phyloP scores from a whole-genome alignment of 164 flowering plant species.

The Saururus chinensis region DNA sequence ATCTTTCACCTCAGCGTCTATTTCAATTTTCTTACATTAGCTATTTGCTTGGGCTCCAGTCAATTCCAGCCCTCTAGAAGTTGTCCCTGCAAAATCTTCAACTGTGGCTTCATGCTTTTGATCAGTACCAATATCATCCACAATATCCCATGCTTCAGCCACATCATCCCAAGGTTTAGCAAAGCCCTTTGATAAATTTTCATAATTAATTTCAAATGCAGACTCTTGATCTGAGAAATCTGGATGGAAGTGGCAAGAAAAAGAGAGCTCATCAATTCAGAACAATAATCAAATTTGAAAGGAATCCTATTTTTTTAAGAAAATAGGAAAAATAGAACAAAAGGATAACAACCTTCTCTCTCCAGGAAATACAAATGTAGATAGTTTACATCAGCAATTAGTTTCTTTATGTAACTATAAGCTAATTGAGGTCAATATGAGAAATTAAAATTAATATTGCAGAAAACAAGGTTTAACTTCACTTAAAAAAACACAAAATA shows the following conservation, averaged over 20 bases:
- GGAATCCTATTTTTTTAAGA: neutral
- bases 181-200: constrained; percentile 64
- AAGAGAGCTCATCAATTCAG: neutral
- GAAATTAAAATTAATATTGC: too few species aligned
- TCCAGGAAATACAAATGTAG: too few species aligned
- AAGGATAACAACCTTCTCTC: constrained; percentile 31
- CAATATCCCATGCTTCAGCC: constrained; percentile 54
- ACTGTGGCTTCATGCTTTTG: neutral
- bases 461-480: too few species aligned
- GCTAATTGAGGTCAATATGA: too few species aligned
- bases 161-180: constrained; percentile 76
- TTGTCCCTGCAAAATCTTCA: neutral
- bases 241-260: constrained; percentile 15
- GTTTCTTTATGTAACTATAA: too few species aligned
- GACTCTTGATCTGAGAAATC: constrained; percentile 74
- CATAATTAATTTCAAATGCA: constrained; percentile 75
- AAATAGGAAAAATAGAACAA: neutral
- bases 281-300: neutral
- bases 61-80: too few species aligned
- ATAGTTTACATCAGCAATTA: too few species aligned
- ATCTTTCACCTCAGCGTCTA: neutral
- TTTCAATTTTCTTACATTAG: too few species aligned
- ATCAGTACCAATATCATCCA: constrained; percentile 17
- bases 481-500: too few species aligned
- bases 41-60: neutral